Conservation (phyloP, 2,329 filamentous ascomycete species). For the Scytalidium sp. region DNA sequence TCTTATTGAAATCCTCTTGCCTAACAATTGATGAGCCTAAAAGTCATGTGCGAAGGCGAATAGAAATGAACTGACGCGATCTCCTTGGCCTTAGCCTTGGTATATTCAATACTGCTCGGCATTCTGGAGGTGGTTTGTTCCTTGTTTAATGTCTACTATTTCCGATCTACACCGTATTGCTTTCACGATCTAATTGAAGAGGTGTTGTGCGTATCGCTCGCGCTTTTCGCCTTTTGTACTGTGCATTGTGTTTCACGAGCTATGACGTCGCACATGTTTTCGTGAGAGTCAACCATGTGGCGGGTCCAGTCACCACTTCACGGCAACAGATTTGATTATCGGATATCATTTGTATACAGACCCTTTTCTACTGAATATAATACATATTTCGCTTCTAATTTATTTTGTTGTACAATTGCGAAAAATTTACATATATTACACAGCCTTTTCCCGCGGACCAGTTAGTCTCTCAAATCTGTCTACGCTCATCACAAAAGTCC, state of each 20-base stretch:
- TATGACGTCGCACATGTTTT: no score
- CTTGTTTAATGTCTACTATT: no score
- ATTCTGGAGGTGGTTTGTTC: slow-evolving; percentile 10
- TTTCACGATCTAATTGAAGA: no score
- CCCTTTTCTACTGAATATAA: not conserved
- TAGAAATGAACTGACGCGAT: slow-evolving; percentile 25
- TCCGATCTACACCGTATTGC: no score
- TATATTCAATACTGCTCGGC: slow-evolving; percentile 23
- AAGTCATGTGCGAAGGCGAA: not conserved
- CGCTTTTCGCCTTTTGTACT: no score
- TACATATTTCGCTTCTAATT: no score
- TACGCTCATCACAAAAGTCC: slow-evolving; percentile 72
- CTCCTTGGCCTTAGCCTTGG: slow-evolving; percentile 26
- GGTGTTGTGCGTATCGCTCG: no score
- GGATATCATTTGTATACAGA: no score
- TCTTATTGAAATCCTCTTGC: slow-evolving; percentile 68
- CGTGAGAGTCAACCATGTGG: no score
- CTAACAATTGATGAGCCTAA: slow-evolving; percentile 32
- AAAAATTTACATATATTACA: slow-evolving; percentile 11
- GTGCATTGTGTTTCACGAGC: no score
- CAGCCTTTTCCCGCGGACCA: slow-evolving; percentile 44
- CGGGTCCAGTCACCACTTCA: no score
- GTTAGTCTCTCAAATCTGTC: slow-evolving; percentile 69
- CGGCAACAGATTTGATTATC: no score
- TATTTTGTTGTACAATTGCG: not conserved